Evolutionary conservation across 768 basidiomycete genomes (phyloP).

Genomic region (Agrocybe praecox): DNA sequence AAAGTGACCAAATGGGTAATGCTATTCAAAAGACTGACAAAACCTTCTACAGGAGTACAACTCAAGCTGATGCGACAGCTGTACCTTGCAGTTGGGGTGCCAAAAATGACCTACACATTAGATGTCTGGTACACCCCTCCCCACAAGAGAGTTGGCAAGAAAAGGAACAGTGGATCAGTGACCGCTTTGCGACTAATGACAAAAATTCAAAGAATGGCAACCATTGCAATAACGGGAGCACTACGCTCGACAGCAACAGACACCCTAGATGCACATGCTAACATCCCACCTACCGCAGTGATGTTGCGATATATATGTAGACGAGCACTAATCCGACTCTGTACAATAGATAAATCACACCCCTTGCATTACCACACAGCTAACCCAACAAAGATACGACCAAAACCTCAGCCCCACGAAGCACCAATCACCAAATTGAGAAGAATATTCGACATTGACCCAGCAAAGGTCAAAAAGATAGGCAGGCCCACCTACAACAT

Average conservation of each 20-base stretch:
- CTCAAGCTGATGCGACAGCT: conserved; percentile 12
- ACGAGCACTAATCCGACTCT: background rate
- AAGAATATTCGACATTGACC: background rate
- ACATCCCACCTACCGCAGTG: background rate
- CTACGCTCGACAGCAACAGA: background rate
- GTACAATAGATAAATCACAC: background rate
- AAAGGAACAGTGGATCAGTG: conserved; percentile 3
- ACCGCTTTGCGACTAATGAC: background rate
- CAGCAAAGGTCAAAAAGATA: background rate
- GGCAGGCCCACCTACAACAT: background rate
- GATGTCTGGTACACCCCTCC: conserved; percentile 9
- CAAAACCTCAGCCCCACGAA: background rate
- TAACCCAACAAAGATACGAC: background rate
- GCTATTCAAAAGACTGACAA: conserved; percentile 9
- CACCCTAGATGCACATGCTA: background rate
- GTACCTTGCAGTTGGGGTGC: conserved; percentile 6
- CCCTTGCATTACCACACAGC: background rate
- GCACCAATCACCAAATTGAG: background rate
- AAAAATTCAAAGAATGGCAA: conserved; percentile 3
- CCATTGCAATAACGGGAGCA: conserved; percentile 4
- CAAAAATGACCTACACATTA: conserved; percentile 7
- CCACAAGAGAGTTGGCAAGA: background rate
- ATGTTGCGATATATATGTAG: background rate
- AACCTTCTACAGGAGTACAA: conserved; percentile 6
- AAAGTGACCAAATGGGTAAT: conserved; percentile 10